Conservation (phyloP, 148 eudicot species). For the Agrostemma githago region DNA sequence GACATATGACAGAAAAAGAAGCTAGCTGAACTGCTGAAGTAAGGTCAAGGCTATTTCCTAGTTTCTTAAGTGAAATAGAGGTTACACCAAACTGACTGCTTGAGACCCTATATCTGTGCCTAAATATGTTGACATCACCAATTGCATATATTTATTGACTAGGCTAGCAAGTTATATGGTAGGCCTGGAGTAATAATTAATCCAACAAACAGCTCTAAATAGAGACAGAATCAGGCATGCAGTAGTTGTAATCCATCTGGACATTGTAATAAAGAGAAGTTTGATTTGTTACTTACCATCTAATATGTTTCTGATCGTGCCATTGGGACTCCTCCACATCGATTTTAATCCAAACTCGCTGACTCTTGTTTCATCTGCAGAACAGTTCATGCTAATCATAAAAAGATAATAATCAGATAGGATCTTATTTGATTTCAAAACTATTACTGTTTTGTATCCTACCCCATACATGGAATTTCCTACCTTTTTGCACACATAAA, state of each 20-base stretch:
- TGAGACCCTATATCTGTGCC: not conserved
- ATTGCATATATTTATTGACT: not conserved
- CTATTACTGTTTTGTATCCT: not conserved
- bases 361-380: constrained; percentile 72
- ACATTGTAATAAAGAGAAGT: not conserved
- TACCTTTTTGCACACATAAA: not conserved
- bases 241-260: not conserved
- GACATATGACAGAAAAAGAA: not conserved
- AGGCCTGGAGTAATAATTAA: not conserved
- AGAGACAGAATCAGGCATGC: constrained; percentile 2
- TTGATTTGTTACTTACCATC: constrained; percentile 48
- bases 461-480: not conserved
- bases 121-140: not conserved
- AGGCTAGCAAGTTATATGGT: not conserved
- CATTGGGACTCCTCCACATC: constrained; percentile 99
- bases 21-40: not conserved
- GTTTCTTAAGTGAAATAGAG: not conserved
- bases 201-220: not conserved
- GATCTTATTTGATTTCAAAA: not conserved
- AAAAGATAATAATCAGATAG: not conserved
- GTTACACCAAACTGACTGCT: not conserved
- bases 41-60: not conserved
- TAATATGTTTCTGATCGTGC: constrained; percentile 87
- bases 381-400: not conserved
- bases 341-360: constrained; percentile 65